Conservation (phyloP, 306 rosid genomes). For the Cicer yamashitae region DNA sequence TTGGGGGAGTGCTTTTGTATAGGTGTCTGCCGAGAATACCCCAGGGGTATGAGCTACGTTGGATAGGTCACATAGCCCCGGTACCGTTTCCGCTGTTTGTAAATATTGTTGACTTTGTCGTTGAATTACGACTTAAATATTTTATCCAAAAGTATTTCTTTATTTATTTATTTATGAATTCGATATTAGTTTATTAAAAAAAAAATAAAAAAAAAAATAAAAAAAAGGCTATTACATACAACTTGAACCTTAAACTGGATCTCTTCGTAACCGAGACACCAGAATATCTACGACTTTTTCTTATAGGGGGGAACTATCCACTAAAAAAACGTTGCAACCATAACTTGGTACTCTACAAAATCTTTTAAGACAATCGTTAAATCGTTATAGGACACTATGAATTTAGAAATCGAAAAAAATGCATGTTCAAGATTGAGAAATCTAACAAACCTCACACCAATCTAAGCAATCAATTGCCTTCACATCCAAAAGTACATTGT, state of each 20-base stretch:
- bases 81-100: no score
- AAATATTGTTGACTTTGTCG: no score
- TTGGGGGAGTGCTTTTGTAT: no score
- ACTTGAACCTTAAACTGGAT: neutral
- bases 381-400: neutral
- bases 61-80: no score
- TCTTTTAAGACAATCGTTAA: neutral
- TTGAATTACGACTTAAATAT: no score
- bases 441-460: conserved; percentile 79
- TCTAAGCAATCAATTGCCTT: conserved; percentile 84
- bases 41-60: no score
- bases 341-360: neutral
- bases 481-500: conserved; percentile 54
- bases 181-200: no score
- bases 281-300: neutral
- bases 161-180: no score
- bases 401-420: neutral
- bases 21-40: no score
- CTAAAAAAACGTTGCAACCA: neutral
- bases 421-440: conserved; percentile 2
- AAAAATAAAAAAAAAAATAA: no score
- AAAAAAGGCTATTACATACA: no score
- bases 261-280: neutral
- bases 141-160: no score
- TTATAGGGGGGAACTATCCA: neutral